Base-by-base conservation (phyloP, 108 stramenopile species). In the Skeletonema marinoi region DNA sequence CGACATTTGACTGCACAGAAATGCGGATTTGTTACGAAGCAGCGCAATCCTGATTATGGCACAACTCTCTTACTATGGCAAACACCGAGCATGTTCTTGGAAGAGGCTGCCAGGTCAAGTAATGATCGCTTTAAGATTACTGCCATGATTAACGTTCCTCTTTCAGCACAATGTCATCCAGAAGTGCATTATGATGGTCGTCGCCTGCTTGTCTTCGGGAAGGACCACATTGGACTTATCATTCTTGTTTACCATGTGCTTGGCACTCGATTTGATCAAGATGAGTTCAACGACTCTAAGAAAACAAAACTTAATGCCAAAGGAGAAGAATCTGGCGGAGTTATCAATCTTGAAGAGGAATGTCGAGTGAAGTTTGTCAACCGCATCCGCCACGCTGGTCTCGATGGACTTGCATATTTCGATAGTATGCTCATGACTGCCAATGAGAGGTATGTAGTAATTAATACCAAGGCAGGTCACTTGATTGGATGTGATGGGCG, bases 381-480 rank as follows among this genome's bases (percentile, higher is more conserved):
- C 68, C 75, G 82, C 3, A 83, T 92, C 32, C 85, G 91, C 5
- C 88, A 90, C 71, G 86, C 73, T 13, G 89, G 85, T 16, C 66
- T 90, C 14, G 89, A 88, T 6, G 88, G 88, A 14, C 66, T 91
- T 9, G 81, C 87, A 46, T 78, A 78, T 30, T 78, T 85, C 60
- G 91, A 92, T 68, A 75, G 70, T 2, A 71, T 89, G 39, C 75
- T 85, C 21, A 68, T 89, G 85, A 81, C 91, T 14, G 79, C 78
- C 39, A 92, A 92, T 58, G 91, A 92, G 68, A 78, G 88, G 65
- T 89, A 81, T 50, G 32, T 92, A 3, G 75, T 92, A 25, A 82
- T 92, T 35, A 89, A 89, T 56, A 92, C 91, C 35, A 86, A 87
- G 59, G 82, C 74, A 13, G 91, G 91, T 10, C 88, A 91, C 56